These are phyloP conservation scores for Schizophyllum amplum DNA, from an alignment of 1,284 basidiomycete genomes.

Conservation along the genomic window DNA sequence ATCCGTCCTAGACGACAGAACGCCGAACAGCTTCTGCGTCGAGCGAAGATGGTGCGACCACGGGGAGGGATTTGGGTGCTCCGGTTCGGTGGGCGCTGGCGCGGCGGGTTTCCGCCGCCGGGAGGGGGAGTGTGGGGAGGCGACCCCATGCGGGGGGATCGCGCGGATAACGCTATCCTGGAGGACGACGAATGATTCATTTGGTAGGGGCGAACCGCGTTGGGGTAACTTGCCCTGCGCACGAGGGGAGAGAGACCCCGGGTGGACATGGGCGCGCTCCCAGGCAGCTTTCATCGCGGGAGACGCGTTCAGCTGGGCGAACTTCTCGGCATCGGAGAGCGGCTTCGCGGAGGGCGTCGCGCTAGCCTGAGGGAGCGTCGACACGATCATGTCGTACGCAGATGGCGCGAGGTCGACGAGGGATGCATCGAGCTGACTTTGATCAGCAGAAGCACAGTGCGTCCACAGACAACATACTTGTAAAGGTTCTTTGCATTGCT, in stretches of 20 bases:
- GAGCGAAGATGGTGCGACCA: slow-evolving; percentile 73
- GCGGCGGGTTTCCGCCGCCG: slow-evolving; percentile 7
- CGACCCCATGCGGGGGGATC: slow-evolving; percentile 23
- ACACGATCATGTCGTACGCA: slow-evolving; percentile 78
- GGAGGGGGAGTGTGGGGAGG: neutral
- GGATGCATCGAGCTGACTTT: slow-evolving; percentile 70
- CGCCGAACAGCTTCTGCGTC: slow-evolving; percentile 66
- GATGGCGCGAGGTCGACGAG: slow-evolving; percentile 78
- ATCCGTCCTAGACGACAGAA: slow-evolving; percentile 74
- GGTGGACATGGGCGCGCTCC: slow-evolving; percentile 32
- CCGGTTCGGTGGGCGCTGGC: slow-evolving; percentile 21
- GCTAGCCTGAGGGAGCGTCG: slow-evolving; percentile 55
- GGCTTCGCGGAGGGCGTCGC: slow-evolving; percentile 28
- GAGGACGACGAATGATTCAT: slow-evolving; percentile 64
- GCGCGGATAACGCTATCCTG: slow-evolving; percentile 77
- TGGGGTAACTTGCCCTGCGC: slow-evolving; percentile 26
- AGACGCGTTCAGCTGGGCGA: slow-evolving; percentile 47
- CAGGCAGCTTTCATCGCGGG: slow-evolving; percentile 52
- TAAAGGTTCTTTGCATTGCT: slow-evolving; percentile 83
- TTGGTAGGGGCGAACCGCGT: slow-evolving; percentile 45
- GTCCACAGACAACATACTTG: slow-evolving; percentile 39
- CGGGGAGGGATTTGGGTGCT: slow-evolving; percentile 59
- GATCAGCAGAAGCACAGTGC: slow-evolving; percentile 8
- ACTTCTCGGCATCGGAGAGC: slow-evolving; percentile 43
- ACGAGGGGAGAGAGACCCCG: slow-evolving; percentile 24